Evolutionary conservation across 2,329 filamentous ascomycete species (phyloP), one percentile per base, ranked within the genome.

Genomic region (Xylariales sp.): DNA sequence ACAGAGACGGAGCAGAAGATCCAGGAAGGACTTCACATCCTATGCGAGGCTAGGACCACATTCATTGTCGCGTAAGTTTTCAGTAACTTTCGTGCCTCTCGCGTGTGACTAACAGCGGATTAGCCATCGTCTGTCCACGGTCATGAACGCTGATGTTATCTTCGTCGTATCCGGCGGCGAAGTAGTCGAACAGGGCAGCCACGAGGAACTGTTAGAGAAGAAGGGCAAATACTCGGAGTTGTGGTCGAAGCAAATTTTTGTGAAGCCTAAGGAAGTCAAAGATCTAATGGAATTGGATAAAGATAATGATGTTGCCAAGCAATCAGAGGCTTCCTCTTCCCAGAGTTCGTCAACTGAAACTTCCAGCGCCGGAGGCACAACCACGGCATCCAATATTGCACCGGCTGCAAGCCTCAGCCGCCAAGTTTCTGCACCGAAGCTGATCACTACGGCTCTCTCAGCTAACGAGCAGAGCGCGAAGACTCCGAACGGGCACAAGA

Each of bases 1-100:
- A 82, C 82, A 0, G 77, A 82, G 24, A 84, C 80, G 2, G 81
- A 85, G 58, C 76, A 79, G 42, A 76, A 79, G 49, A 84, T 84
- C 33, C 81, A 84, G 51, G 66, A 74, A 22, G 81, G 80, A 0
- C 71, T 85, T 40, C 66, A 65, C 43, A 68, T 66, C 37, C 66
- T 84, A 6, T 81, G 78, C 46, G 64, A 74, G 44, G 76, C 73
- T 2, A 76, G 80, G 18, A 85, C 81, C 2, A 84, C 80, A 0
- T 82, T 84, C 47, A 76, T 84, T 19, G 78, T 85, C 21, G 81
- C 81, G 64, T 76, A 59, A 63, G 73, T 66, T 15, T 7, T 12
- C 15, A 10, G 6, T 16, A 11, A 43, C 11, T 15, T 14, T 31
- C 14, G 14, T 8, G 5, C 14, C n/a, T 2, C 6, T 9, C n/a